Percentiles rank a stretch among this genome's conserved stretches.
Evolutionary conservation across 2,329 filamentous ascomycete genomes (phyloP).

Genomic region (Nemania bipapillata): DNA sequence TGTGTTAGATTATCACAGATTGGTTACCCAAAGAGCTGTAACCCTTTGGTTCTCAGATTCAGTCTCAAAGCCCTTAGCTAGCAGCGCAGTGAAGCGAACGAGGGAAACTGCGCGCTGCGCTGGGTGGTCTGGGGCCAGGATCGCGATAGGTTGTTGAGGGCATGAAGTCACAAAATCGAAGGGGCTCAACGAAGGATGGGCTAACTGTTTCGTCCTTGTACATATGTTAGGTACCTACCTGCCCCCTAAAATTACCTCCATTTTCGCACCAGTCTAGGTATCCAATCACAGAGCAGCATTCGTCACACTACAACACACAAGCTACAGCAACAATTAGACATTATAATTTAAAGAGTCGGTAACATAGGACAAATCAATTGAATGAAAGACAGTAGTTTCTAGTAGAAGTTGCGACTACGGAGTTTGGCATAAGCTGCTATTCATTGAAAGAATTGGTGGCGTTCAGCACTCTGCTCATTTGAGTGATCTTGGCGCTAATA

Average conservation of each 20-base stretch:
- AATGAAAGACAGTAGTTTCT: not conserved
- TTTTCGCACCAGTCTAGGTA: slow-evolving; percentile 1
- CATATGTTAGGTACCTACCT: slow-evolving; percentile 1
- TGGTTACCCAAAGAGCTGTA: not conserved
- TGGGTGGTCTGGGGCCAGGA: slow-evolving; percentile 35
- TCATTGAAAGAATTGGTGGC: slow-evolving; percentile 18
- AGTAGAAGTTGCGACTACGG: not conserved
- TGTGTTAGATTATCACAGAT: not conserved
- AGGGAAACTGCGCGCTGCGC: slow-evolving; percentile 49
- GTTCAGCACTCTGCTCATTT: not conserved
- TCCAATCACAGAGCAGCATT: slow-evolving; percentile 35
- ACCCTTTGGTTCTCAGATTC: not conserved
- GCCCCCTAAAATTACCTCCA: slow-evolving; percentile 36
- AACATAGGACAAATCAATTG: not conserved
- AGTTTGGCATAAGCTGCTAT: not conserved
- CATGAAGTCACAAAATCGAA: slow-evolving; percentile 31
- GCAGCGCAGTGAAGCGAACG: slow-evolving; percentile 38
- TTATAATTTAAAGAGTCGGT: slow-evolving; percentile 10
- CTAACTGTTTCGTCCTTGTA: slow-evolving; percentile 22
- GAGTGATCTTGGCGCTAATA: not conserved
- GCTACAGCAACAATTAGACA: slow-evolving; percentile 11
- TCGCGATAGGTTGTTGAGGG: slow-evolving; percentile 29
- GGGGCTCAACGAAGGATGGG: slow-evolving; percentile 14
- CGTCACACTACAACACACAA: slow-evolving; percentile 17
- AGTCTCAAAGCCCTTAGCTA: slow-evolving; percentile 25